Evolutionary conservation across 2,329 filamentous ascomycete species (phyloP).

Genomic region (Fusarium sp.): DNA sequence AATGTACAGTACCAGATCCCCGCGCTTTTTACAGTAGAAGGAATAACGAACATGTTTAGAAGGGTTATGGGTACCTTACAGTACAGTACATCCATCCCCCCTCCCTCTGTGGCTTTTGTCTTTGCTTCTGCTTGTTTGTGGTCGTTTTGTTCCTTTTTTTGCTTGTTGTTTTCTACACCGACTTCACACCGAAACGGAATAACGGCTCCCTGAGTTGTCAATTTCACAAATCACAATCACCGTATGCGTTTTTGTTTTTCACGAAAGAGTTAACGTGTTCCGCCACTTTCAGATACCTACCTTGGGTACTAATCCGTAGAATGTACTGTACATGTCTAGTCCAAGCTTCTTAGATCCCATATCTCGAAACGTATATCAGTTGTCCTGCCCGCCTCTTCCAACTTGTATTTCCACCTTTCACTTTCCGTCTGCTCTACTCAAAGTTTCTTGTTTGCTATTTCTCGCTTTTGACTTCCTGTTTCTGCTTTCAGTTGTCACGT

Average conservation of each 20-base stretch:
- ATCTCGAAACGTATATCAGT: slow-evolving; percentile 24
- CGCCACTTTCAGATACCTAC: slow-evolving; percentile 28
- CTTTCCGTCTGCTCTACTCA: slow-evolving; percentile 1
- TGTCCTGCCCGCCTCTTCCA: slow-evolving; percentile 16
- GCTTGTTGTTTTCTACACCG: slow-evolving; percentile 40
- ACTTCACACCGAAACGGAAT: slow-evolving; percentile 49
- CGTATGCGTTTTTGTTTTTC: slow-evolving; percentile 14
- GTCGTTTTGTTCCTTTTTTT: neutral
- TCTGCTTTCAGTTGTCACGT: slow-evolving; percentile 23
- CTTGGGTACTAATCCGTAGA: neutral
- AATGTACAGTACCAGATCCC: slow-evolving; percentile 22
- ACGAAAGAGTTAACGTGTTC: slow-evolving; percentile 20
- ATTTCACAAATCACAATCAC: slow-evolving; percentile 34
- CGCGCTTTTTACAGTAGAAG: slow-evolving; percentile 28
- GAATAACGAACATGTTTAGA: slow-evolving; percentile 27
- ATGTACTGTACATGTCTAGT: slow-evolving; percentile 12
- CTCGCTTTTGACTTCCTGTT: slow-evolving; percentile 13
- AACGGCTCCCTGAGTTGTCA: slow-evolving; percentile 33
- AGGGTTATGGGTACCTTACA: neutral
- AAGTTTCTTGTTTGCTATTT: neutral
- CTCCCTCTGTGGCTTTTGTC: slow-evolving; percentile 15
- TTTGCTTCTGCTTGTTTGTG: slow-evolving; percentile 30
- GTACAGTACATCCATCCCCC: neutral
- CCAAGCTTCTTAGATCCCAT: slow-evolving; percentile 18
- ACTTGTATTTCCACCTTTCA: neutral